Base-by-base conservation (phyloP, 2,329 filamentous ascomycete species). In the Stachybotrys chartarum region DNA sequence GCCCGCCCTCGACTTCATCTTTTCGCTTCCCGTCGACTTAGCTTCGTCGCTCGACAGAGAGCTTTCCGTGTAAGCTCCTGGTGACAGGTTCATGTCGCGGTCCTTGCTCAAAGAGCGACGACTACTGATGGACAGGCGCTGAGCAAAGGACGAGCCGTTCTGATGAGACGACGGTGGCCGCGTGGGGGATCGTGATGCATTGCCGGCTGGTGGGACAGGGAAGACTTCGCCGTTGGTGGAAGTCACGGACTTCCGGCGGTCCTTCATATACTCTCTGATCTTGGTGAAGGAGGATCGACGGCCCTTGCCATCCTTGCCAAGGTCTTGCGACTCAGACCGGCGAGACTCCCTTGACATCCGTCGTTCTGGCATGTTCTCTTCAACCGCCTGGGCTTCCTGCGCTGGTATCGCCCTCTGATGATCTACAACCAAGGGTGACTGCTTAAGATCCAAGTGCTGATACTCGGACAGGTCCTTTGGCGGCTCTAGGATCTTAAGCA, bases 61-160 rank as follows among this genome's bases (percentile, higher is more conserved):
- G n/a, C 68, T 64, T 51, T 81, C 78, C 1, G 72, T 75, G 17
- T 70, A 64, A 24, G 70, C 68, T 0, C 72, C 71, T 14, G 78
- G 75, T 4, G 78, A 78, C 11, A 72, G 35, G 14, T 57, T 30
- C 60, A 64, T 51, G 59, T 70, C 61, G 49, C 61, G 60, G 14
- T 80, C 79, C 47, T 73, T 74, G 59, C 73, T 78, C 30, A 78
- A 68, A 1, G 80, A 84, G 60, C 69, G 76, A 51, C 72, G 78
- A 67, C 76, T 89, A 72, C 75, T 87, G 73, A 80, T 89, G 73
- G 78, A 94, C 74, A 75, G 78, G 69, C 76, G 90, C 63, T 69
- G 83, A 64, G 68, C 80, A 77, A 74, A 80, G 66, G 70, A 83
- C 16, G 16, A 17, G 56, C 68, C 56, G 58, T 68, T 70, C 64